Conservation (phyloP, 441 rosid genomes). For the Gossypium davidsonii region DNA sequence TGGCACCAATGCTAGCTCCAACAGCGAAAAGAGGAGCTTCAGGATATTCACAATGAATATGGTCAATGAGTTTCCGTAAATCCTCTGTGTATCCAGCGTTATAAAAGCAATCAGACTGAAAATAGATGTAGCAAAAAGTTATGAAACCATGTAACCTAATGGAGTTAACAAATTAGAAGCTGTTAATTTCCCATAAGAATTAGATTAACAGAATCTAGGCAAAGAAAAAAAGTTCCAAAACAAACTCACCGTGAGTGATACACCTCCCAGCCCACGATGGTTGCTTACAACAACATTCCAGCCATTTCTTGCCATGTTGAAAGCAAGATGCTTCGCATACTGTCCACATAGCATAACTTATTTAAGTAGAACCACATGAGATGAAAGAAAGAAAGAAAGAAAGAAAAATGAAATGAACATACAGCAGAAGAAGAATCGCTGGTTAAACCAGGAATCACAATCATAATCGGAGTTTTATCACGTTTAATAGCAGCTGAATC, state of each 20-base stretch:
- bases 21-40: conserved; percentile 3
- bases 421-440: conserved; percentile 74
- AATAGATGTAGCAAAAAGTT: not conserved
- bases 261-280: conserved; percentile 80
- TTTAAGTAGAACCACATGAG: not conserved
- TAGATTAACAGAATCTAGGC: not conserved
- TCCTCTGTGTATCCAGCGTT: conserved; percentile 92
- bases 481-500: conserved; percentile 27
- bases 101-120: conserved; percentile 79
- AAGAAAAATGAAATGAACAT: conserved; percentile 21
- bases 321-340: conserved; percentile 25
- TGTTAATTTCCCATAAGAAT: not conserved
- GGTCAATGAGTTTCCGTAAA: conserved; percentile 21
- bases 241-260: conserved; percentile 68
- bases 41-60: not conserved
- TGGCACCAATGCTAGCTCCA: conserved; percentile 3
- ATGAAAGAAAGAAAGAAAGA: not conserved
- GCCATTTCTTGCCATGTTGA: conserved; percentile 45
- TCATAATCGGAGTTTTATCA: conserved; percentile 51
- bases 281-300: conserved; percentile 83
- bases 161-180: not conserved
- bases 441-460: conserved; percentile 80
- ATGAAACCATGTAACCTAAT: not conserved
- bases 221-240: not conserved
- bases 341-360: conserved; percentile 15